Conservation (phyloP, 805 yeast species). For the Soucietia sequanensis region DNA sequence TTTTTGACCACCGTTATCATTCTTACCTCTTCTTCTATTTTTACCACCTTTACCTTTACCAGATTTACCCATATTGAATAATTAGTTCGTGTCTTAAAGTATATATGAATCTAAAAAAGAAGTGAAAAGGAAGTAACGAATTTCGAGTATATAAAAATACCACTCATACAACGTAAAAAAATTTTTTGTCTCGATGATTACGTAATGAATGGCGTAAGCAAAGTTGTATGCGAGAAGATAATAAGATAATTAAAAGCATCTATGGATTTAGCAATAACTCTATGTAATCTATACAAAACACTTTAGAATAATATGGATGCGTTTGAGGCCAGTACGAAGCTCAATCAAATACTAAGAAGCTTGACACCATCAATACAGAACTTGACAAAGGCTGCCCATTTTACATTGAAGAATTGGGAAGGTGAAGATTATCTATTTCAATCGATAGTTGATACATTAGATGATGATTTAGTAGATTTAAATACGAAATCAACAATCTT, state of each 20-base stretch:
- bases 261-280: too few species aligned
- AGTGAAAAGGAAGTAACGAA: too few species aligned
- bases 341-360: constrained; percentile 61
- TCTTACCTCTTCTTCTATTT: constrained; percentile 98
- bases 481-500: constrained; percentile 66
- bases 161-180: too few species aligned
- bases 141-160: too few species aligned
- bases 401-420: constrained; percentile 56
- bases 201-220: too few species aligned
- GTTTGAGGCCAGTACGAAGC: constrained; percentile 79
- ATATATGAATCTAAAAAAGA: too few species aligned
- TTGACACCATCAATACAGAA: constrained; percentile 62
- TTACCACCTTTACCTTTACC: constrained; percentile 84
- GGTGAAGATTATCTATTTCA: constrained; percentile 68
- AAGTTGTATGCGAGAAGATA: too few species aligned
- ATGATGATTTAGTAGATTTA: constrained; percentile 46
- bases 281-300: too few species aligned
- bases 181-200: too few species aligned
- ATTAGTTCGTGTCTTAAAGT: too few species aligned
- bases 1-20: constrained; percentile 84
- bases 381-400: constrained; percentile 52
- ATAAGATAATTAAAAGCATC: too few species aligned
- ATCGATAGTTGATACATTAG: constrained; percentile 60
- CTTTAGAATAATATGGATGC: constrained; percentile 80
- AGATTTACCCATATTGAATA: constrained; percentile 63